Evolutionary conservation across 306 rosid genomes (phyloP).

Genomic region (Rosa rugosa): DNA sequence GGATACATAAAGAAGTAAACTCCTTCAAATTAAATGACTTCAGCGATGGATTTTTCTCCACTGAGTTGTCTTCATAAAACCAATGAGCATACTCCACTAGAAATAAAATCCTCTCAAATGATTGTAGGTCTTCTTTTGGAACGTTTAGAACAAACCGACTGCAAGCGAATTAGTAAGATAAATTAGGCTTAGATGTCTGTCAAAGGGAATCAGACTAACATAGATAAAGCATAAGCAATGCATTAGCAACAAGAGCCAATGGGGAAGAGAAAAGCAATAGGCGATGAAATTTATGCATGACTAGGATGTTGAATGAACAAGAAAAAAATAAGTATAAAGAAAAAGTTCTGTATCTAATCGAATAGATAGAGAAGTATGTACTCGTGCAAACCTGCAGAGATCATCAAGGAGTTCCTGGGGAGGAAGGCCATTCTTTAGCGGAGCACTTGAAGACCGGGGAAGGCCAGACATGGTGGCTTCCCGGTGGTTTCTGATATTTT

Average conservation of each 20-base stretch:
- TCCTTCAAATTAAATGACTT: slow-evolving; percentile 94
- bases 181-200: slow-evolving; percentile 1
- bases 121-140: slow-evolving; percentile 94
- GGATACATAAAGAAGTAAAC: slow-evolving; percentile 95
- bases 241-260: not conserved
- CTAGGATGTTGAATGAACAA: not conserved
- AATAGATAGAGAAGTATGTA: not conserved
- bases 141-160: slow-evolving; percentile 97
- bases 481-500: not conserved
- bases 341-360: not conserved
- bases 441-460: slow-evolving; percentile 59
- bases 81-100: slow-evolving; percentile 99
- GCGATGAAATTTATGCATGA: not conserved
- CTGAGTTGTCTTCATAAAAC: slow-evolving; percentile 98
- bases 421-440: slow-evolving; percentile 74
- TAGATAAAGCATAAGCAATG: not conserved
- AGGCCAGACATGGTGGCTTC: slow-evolving; percentile 64
- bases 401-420: slow-evolving; percentile 92
- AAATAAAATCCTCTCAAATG: slow-evolving; percentile 93
- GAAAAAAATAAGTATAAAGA: not conserved
- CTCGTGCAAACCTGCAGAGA: slow-evolving; percentile 68
- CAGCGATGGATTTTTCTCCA: slow-evolving; percentile 87
- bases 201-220: not conserved
- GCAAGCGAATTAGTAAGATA: slow-evolving; percentile 31
- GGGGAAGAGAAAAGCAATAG: slow-evolving; percentile 4